These are phyloP conservation scores for Cephaloascus fragrans DNA, from an alignment of 805 yeast genomes.

Conservation along the genomic window DNA sequence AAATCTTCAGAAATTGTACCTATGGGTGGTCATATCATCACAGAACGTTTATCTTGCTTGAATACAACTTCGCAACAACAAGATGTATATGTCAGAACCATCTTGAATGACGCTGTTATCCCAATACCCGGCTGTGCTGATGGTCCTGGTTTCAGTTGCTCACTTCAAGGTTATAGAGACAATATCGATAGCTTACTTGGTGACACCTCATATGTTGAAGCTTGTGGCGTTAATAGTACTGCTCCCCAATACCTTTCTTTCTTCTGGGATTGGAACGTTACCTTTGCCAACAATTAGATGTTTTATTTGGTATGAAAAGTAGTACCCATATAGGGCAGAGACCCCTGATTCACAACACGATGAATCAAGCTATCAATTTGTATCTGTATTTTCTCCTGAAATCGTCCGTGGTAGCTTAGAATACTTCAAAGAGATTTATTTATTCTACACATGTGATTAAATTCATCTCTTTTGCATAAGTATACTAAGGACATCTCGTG, in stretches of 20 bases:
- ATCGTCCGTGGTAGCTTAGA: too few species aligned
- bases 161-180: constrained; percentile 21
- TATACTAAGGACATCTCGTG: too few species aligned
- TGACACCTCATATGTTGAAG: constrained; percentile 14
- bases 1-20: constrained; percentile 41
- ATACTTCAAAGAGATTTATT: too few species aligned
- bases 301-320: too few species aligned
- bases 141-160: constrained; percentile 48
- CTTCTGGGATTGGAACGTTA: constrained; percentile 27
- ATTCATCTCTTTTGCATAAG: too few species aligned
- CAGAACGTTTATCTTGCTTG: constrained; percentile 40
- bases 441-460: too few species aligned
- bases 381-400: too few species aligned
- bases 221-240: constrained; percentile 15
- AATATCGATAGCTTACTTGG: constrained; percentile 18
- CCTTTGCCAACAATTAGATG: too few species aligned
- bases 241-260: constrained; percentile 21
- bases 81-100: constrained; percentile 32
- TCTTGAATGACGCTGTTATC: constrained; percentile 45
- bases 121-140: constrained; percentile 36
- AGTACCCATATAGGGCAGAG: too few species aligned
- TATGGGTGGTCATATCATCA: constrained; percentile 44
- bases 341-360: too few species aligned
- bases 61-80: constrained; percentile 12
- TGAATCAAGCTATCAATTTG: too few species aligned